A percentile compares a stretch with the other conserved stretches of the same genome.
Conservation (phyloP, 2,329 filamentous ascomycete genomes). For the Periconia sp. region DNA sequence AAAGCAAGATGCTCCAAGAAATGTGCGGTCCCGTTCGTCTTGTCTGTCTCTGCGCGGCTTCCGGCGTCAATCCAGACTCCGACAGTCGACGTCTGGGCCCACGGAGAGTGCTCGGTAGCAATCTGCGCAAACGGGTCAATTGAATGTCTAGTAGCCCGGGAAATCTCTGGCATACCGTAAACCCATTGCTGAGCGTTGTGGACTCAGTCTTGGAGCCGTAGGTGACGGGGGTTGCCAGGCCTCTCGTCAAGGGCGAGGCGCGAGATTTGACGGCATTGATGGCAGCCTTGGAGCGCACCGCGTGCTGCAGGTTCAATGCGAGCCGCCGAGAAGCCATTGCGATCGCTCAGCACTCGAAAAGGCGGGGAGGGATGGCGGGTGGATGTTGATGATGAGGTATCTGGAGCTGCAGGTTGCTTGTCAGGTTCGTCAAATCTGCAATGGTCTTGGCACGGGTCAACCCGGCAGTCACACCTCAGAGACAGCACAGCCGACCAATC, state of each 20-base stretch:
- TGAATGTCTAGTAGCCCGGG: constrained; percentile 26
- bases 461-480: no score
- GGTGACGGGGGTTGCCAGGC: constrained; percentile 84
- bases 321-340: constrained; percentile 96
- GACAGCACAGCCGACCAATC: no score
- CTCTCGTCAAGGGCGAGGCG: constrained; percentile 73
- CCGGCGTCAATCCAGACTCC: constrained; percentile 99
- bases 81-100: constrained; percentile 96
- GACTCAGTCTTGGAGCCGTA: constrained; percentile 85
- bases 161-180: constrained; percentile 72
- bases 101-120: constrained; percentile 96
- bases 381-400: constrained; percentile 34
- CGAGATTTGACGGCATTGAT: constrained; percentile 70
- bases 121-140: constrained; percentile 66
- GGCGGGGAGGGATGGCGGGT: constrained; percentile 35
- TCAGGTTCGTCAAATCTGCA: constrained; percentile 20
- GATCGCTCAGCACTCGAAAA: constrained; percentile 34
- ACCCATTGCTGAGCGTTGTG: constrained; percentile 94
- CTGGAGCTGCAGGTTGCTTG: constrained; percentile 33
- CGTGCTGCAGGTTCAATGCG: constrained; percentile 90
- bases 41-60: constrained; percentile 95
- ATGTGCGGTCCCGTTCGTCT: constrained; percentile 98
- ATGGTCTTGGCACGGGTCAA: background rate
- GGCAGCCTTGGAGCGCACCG: constrained; percentile 85
- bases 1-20: constrained; percentile 99